A percentile compares a stretch with the other conserved stretches of the same genome.
These are phyloP conservation scores for Trichophyton rubrum DNA, from an alignment of 2,329 filamentous ascomycete species.

Conservation along the genomic window DNA sequence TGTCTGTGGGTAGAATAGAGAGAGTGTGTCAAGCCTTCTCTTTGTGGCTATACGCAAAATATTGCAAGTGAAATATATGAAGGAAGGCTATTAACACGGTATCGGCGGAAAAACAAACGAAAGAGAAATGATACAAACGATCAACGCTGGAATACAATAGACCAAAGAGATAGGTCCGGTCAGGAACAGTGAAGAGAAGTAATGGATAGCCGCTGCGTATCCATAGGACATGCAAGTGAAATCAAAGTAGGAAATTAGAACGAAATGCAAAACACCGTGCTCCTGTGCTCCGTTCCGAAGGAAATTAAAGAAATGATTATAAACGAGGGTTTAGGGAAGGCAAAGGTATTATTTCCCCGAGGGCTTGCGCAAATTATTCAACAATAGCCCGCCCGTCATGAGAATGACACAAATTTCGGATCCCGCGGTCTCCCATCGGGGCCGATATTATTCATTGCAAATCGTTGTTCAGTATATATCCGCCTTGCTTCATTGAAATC, in stretches of 20 bases:
- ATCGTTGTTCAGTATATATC: slow-evolving; percentile 72
- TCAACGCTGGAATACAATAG: background rate
- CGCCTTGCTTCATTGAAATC: slow-evolving; percentile 84
- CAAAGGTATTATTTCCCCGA: no score
- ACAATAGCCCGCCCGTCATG: slow-evolving; percentile 31
- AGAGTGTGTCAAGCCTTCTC: background rate
- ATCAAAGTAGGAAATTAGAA: background rate
- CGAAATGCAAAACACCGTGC: background rate
- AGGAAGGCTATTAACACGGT: background rate
- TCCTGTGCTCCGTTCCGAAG: background rate
- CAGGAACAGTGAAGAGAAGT: background rate
- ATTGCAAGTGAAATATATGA: background rate
- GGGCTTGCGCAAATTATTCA: no score
- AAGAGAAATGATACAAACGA: background rate
- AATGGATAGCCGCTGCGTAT: background rate
- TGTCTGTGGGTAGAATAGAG: background rate
- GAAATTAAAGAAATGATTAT: background rate
- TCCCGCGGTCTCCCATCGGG: slow-evolving; percentile 78
- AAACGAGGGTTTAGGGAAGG: background rate
- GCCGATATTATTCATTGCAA: slow-evolving; percentile 77
- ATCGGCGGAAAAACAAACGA: background rate
- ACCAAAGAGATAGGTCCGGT: background rate
- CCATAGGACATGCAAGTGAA: background rate
- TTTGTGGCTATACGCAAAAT: background rate
- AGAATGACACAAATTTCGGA: slow-evolving; percentile 93